A percentile compares a stretch with the other conserved stretches of the same genome.
phyloP scores from a whole-genome alignment of 2,329 filamentous ascomycete species.

The Calonectria hongkongensis region DNA sequence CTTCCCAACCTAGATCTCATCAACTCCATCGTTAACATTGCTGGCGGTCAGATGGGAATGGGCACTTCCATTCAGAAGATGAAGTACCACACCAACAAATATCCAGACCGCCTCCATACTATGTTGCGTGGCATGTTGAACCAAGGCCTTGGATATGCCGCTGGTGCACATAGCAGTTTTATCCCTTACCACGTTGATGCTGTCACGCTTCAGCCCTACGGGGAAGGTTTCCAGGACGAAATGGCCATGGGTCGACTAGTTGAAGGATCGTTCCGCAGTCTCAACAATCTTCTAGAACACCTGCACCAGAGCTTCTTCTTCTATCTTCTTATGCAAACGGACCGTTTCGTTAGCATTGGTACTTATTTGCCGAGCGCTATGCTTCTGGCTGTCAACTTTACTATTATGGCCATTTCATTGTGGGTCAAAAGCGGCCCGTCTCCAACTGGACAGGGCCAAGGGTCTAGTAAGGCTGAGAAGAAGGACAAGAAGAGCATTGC shows the following conservation, averaged over 20 bases:
- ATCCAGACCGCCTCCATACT: slow-evolving; percentile 87
- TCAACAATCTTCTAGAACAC: slow-evolving; percentile 98
- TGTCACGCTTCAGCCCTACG: slow-evolving; percentile 92
- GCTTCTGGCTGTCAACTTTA: slow-evolving; percentile 95
- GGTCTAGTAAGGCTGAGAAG: slow-evolving; percentile 38
- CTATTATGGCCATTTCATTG: slow-evolving; percentile 94
- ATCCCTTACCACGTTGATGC: slow-evolving; percentile 99
- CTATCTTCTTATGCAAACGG: slow-evolving; percentile 92
- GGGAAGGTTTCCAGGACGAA: slow-evolving; percentile 96
- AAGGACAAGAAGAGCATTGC: slow-evolving; percentile 53
- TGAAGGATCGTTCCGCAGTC: slow-evolving; percentile 91
- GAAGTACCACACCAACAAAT: slow-evolving; percentile 87
- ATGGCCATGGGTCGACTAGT: slow-evolving; percentile 94
- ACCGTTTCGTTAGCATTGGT: slow-evolving; percentile 97
- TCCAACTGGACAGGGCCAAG: slow-evolving; percentile 52
- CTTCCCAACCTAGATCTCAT: slow-evolving; percentile 96
- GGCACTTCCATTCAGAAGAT: slow-evolving; percentile 89
- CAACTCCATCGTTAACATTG: slow-evolving; percentile 93
- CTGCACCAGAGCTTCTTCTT: slow-evolving; percentile 99
- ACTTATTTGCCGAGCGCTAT: slow-evolving; percentile 99
- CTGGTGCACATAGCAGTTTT: slow-evolving; percentile 94
- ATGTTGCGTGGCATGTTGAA: slow-evolving; percentile 95
- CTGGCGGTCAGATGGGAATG: slow-evolving; percentile 94
- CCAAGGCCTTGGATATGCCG: slow-evolving; percentile 91
- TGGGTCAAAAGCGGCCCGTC: slow-evolving; percentile 89